Evolutionary conservation across 2,329 filamentous ascomycete species (phyloP).

Genomic region (Aureobasidium sp.): DNA sequence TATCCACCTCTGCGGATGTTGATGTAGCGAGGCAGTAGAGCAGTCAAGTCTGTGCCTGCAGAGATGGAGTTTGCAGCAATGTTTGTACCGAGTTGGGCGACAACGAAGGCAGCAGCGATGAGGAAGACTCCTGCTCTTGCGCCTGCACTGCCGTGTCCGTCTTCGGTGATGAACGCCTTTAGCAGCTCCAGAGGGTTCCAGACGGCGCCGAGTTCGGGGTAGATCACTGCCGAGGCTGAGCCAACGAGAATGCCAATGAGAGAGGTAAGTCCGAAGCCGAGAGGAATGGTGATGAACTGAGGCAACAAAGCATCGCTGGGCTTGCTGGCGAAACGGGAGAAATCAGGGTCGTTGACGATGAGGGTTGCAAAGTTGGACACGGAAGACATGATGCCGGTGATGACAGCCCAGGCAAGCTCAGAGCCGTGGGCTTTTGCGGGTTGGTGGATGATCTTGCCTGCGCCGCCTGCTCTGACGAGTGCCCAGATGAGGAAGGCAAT

Average conservation of each 20-base stretch:
- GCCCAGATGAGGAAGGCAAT: constrained; percentile 85
- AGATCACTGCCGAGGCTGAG: constrained; percentile 38
- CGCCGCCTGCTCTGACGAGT: constrained; percentile 69
- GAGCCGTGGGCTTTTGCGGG: constrained; percentile 57
- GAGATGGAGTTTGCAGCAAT: constrained; percentile 65
- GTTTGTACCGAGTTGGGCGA: constrained; percentile 54
- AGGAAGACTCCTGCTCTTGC: constrained; percentile 45
- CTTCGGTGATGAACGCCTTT: constrained; percentile 33
- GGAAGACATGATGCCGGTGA: constrained; percentile 79
- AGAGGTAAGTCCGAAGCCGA: constrained; percentile 17
- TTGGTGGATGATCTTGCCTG: constrained; percentile 75
- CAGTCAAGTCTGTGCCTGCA: constrained; percentile 48
- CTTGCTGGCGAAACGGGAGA: constrained; percentile 72
- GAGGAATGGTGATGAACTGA: constrained; percentile 49
- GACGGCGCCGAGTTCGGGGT: constrained; percentile 55
- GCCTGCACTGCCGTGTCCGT: constrained; percentile 35
- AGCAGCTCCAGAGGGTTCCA: constrained; percentile 40
- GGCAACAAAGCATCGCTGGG: constrained; percentile 73
- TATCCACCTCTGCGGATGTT: constrained; percentile 81
- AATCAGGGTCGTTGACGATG: constrained; percentile 75
- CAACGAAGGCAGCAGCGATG: constrained; percentile 40
- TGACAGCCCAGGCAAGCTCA: constrained; percentile 69
- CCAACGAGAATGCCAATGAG: constrained; percentile 17
- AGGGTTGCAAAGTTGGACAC: constrained; percentile 89
- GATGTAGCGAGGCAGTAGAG: constrained; percentile 46